These are phyloP conservation scores for Mangifera indica DNA, from an alignment of 345 rosid species.

Conservation along the genomic window DNA sequence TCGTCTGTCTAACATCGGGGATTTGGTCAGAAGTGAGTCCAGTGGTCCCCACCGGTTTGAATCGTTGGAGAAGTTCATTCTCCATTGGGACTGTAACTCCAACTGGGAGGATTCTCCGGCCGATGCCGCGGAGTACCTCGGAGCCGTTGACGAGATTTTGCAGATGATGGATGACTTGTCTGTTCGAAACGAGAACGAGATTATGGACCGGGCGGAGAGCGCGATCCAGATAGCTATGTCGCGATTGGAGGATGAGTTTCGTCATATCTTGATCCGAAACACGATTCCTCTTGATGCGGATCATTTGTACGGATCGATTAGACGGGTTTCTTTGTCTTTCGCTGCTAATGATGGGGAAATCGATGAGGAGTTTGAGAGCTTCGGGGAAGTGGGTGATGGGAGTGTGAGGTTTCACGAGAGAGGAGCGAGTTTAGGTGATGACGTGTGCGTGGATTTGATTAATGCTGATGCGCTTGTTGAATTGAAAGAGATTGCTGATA, in stretches of 20 bases:
- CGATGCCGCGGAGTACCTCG: slow-evolving; percentile 60
- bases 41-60: slow-evolving; percentile 43
- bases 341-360: slow-evolving; percentile 58
- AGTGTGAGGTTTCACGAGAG: slow-evolving; percentile 76
- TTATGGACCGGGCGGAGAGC: slow-evolving; percentile 77
- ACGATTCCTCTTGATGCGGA: slow-evolving; percentile 82
- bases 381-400: slow-evolving; percentile 58
- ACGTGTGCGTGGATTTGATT: slow-evolving; percentile 76
- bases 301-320: slow-evolving; percentile 74
- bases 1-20: slow-evolving; percentile 81
- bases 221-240: slow-evolving; percentile 92
- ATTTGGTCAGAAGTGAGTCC: slow-evolving; percentile 51
- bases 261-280: slow-evolving; percentile 69
- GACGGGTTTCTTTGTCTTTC: slow-evolving; percentile 65
- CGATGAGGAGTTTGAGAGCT: slow-evolving; percentile 67
- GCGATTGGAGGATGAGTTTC: slow-evolving; percentile 85
- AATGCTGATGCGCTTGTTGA: slow-evolving; percentile 55
- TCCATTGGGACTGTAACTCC: slow-evolving; percentile 52
- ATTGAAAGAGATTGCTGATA: slow-evolving; percentile 74
- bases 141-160: slow-evolving; percentile 78
- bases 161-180: slow-evolving; percentile 52
- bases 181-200: slow-evolving; percentile 41
- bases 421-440: slow-evolving; percentile 79
- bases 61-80: slow-evolving; percentile 65
- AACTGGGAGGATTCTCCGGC: slow-evolving; percentile 70